Evolutionary conservation across 139 green algal species (phyloP).

Genomic region (Ettlia oleoabundans): DNA sequence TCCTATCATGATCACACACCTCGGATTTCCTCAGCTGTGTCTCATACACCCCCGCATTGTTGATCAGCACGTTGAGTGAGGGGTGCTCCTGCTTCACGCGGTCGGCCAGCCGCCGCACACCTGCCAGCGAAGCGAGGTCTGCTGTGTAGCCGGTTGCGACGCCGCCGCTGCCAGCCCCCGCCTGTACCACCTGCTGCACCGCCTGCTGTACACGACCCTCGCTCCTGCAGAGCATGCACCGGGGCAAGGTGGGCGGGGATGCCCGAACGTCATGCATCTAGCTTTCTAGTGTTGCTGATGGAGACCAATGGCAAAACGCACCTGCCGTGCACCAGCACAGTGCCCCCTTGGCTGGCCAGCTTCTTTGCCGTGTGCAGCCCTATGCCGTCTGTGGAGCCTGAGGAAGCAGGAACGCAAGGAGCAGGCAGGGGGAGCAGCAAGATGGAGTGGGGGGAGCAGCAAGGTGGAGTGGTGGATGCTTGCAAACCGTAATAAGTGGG

Average conservation of each 20-base stretch:
- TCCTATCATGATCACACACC: not conserved
- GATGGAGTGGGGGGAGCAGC: too few species aligned
- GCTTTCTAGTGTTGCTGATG: too few species aligned
- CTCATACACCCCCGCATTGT: constrained; percentile 64
- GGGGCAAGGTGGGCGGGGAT: too few species aligned
- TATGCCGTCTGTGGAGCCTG: constrained; percentile 72
- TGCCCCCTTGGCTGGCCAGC: constrained; percentile 52
- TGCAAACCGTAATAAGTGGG: too few species aligned
- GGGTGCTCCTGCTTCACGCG: not conserved
- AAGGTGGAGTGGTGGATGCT: too few species aligned
- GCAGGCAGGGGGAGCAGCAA: too few species aligned
- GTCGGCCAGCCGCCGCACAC: constrained; percentile 55
- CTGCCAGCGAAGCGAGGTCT: constrained; percentile 57
- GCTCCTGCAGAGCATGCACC: constrained; percentile 1
- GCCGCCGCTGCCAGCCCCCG: not conserved
- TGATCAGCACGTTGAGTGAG: constrained; percentile 54
- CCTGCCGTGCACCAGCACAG: constrained; percentile 71
- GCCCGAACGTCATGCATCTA: too few species aligned
- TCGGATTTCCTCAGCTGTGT: not conserved
- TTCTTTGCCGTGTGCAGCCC: constrained; percentile 64
- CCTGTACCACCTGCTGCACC: not conserved
- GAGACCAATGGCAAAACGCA: too few species aligned
- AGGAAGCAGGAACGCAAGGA: not conserved
- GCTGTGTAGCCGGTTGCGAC: not conserved
- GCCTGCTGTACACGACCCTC: constrained; percentile 15